phyloP scores from a whole-genome alignment of 495 filamentous ascomycete genomes.

The Staphylotrichum longicolle region DNA sequence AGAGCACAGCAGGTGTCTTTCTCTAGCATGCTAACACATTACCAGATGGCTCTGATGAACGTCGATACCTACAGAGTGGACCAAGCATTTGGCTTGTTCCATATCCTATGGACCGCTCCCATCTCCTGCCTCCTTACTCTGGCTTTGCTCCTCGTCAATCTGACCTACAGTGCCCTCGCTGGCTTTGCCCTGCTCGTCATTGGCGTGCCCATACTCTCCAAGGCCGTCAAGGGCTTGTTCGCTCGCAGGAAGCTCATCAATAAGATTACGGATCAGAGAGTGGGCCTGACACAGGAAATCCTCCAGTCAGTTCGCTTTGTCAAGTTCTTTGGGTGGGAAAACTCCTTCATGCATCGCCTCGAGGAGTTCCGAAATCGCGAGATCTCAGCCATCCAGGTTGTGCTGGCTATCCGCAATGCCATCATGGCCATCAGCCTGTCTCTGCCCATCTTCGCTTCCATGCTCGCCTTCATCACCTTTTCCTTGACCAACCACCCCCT shows the following conservation, averaged over 20 bases:
- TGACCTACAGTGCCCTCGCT: conserved; percentile 83
- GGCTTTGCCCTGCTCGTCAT: conserved; percentile 81
- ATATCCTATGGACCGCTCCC: conserved; percentile 84
- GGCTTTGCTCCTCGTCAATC: conserved; percentile 73
- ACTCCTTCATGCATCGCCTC: conserved; percentile 74
- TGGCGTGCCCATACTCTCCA: conserved; percentile 69
- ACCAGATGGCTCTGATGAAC: conserved; percentile 76
- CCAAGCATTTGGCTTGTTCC: conserved; percentile 79
- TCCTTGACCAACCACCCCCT: conserved; percentile 70
- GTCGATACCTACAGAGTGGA: conserved; percentile 90
- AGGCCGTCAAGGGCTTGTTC: conserved; percentile 70
- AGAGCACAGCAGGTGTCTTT: not conserved
- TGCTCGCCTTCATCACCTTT: conserved; percentile 93
- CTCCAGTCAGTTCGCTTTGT: conserved; percentile 88
- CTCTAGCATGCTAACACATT: conserved; percentile 14
- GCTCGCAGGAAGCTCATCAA: conserved; percentile 73
- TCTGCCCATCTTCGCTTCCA: conserved; percentile 86
- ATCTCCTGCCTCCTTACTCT: conserved; percentile 74
- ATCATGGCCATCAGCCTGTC: conserved; percentile 74
- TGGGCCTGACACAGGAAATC: conserved; percentile 90
- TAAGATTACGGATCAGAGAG: conserved; percentile 86
- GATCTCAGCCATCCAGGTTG: conserved; percentile 71
- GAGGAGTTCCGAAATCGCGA: conserved; percentile 68
- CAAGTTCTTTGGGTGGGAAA: conserved; percentile 96
- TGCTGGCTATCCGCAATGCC: conserved; percentile 77